These are phyloP conservation scores for Aureobasidium melanogenum DNA, from an alignment of 2,329 filamentous ascomycete genomes.

Conservation along the genomic window DNA sequence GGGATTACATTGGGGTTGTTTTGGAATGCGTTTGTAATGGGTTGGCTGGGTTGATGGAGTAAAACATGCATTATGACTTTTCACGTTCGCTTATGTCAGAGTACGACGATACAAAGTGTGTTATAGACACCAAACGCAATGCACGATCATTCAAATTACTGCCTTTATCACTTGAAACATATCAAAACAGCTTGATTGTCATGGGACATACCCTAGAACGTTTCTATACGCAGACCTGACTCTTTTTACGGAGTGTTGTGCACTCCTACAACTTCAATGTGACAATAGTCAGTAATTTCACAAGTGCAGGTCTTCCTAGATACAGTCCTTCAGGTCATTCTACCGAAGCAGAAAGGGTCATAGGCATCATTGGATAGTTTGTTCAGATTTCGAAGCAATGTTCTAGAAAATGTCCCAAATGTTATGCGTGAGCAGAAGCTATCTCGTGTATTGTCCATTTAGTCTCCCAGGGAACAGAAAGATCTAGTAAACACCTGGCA, in stretches of 20 bases:
- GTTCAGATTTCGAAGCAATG: neutral
- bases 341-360: no score
- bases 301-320: no score
- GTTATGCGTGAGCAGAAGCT: neutral
- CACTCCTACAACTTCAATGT: no score
- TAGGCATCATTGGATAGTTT: neutral
- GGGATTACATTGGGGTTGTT: neutral
- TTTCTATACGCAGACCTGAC: no score
- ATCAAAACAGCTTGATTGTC: no score
- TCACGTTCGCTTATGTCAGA: neutral
- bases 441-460: neutral
- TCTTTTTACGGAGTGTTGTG: neutral
- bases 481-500: conserved; percentile 71
- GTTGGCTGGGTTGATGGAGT: neutral
- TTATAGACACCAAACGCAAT: neutral
- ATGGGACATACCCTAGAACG: neutral
- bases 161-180: no score
- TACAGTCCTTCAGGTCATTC: no score
- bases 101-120: neutral
- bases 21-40: neutral
- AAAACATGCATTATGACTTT: neutral
- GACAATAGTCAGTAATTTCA: no score
- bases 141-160: neutral
- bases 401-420: neutral
- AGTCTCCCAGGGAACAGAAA: neutral